These are phyloP conservation scores for Fomitopsis betulina DNA, from an alignment of 1,284 basidiomycete species.

Conservation along the genomic window DNA sequence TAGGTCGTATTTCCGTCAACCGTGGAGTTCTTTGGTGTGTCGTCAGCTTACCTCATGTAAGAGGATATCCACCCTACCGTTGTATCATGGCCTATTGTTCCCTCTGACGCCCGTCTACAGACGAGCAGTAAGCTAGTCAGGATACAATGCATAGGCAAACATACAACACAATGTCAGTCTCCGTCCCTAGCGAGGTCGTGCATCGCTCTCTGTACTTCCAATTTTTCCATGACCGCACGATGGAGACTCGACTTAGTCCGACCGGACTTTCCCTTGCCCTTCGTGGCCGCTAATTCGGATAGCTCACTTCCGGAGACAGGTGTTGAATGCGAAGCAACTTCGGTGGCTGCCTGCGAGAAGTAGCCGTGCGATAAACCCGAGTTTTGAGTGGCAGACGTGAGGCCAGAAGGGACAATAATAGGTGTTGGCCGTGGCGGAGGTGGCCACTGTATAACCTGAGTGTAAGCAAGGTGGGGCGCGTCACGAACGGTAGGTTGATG, in stretches of 20 bases:
- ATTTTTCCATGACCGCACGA: conserved; percentile 65
- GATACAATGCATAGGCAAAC: neutral
- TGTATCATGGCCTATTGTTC: too few species aligned
- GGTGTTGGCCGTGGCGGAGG: conserved; percentile 71
- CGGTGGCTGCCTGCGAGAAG: neutral
- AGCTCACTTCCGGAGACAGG: neutral
- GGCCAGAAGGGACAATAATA: conserved; percentile 64
- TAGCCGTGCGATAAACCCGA: neutral
- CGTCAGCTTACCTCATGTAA: neutral
- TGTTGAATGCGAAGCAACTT: neutral
- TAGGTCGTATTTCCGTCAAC: too few species aligned
- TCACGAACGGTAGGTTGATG: neutral
- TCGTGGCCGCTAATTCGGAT: conserved; percentile 12
- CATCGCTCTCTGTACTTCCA: conserved; percentile 73
- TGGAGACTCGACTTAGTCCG: conserved; percentile 62
- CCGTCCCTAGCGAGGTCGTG: conserved; percentile 41
- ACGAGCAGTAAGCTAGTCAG: neutral
- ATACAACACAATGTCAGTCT: neutral
- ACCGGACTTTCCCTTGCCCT: conserved; percentile 27
- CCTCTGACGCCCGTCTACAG: too few species aligned
- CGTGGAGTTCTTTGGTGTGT: too few species aligned
- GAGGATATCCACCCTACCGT: neutral
- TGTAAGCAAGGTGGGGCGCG: neutral
- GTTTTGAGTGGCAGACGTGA: conserved; percentile 34
- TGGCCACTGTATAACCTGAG: conserved; percentile 52